Conservation (phyloP, 2,329 filamentous ascomycete species). For the Clonostachys rosea region DNA sequence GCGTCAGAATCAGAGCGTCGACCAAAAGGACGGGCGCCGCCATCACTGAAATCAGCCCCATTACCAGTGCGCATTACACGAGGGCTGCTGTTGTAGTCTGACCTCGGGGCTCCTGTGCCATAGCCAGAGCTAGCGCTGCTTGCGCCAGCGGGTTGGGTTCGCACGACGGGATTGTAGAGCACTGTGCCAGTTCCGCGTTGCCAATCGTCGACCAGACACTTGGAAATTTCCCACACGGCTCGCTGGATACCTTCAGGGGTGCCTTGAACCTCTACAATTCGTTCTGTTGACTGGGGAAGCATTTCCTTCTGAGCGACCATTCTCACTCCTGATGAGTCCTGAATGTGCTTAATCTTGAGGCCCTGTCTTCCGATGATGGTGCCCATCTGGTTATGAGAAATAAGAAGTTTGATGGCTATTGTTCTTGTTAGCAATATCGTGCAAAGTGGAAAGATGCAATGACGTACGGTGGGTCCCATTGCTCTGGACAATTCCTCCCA, state of each 20-base stretch:
- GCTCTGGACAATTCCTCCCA: constrained; percentile 83
- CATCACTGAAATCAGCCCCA: constrained; percentile 94
- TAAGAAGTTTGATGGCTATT: constrained; percentile 90
- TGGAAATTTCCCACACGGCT: constrained; percentile 97
- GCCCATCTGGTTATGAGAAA: constrained; percentile 99
- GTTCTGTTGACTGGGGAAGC: constrained; percentile 97
- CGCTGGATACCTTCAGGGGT: constrained; percentile 93
- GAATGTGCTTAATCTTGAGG: constrained; percentile 98
- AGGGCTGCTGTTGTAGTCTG: constrained; percentile 52
- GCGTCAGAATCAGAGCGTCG: constrained; percentile 83
- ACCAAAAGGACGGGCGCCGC: constrained; percentile 58
- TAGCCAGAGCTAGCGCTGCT: constrained; percentile 7
- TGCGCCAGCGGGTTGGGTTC: constrained; percentile 63
- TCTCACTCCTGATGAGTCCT: constrained; percentile 91
- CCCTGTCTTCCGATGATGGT: constrained; percentile 97
- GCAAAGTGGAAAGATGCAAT: constrained; percentile 1
- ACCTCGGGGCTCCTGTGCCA: constrained; percentile 33
- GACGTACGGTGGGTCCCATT: constrained; percentile 86
- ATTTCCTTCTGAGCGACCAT: constrained; percentile 99
- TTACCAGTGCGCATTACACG: constrained; percentile 95
- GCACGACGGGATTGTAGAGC: constrained; percentile 93
- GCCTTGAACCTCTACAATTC: constrained; percentile 94
- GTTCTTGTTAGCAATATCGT: not conserved
- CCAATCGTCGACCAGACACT: constrained; percentile 96
- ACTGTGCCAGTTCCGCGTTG: constrained; percentile 96